Evolutionary conservation across 2,329 filamentous ascomycete genomes (phyloP).

Genomic region (Mollisiaceae sp.): DNA sequence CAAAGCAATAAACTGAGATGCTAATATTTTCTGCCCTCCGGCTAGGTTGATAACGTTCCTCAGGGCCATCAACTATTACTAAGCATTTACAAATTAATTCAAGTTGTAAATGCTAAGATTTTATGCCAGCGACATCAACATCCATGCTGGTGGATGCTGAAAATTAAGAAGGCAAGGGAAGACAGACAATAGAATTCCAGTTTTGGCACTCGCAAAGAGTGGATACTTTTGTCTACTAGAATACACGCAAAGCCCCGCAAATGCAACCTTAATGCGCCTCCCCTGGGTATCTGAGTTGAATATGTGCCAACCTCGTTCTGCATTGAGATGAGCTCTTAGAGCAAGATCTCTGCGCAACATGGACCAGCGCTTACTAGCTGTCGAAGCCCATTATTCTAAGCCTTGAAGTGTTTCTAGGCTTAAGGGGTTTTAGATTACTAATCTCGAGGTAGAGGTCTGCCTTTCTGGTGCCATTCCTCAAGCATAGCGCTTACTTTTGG

Average conservation of each 20-base stretch:
- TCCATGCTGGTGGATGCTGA: too few species aligned
- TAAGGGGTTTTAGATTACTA: background rate
- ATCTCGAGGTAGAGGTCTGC: background rate
- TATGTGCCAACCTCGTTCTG: background rate
- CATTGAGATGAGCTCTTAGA: background rate
- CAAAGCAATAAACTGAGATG: too few species aligned
- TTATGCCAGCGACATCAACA: too few species aligned
- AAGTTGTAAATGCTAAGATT: too few species aligned
- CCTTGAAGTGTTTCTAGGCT: background rate
- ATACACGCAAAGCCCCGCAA: background rate
- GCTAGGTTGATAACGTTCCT: too few species aligned
- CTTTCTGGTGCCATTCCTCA: constrained; percentile 39
- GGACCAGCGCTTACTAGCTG: background rate
- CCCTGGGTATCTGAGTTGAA: constrained; percentile 3
- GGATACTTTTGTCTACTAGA: background rate
- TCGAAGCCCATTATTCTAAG: background rate
- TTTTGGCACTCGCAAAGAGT: background rate
- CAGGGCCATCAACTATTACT: too few species aligned
- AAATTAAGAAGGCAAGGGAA: background rate
- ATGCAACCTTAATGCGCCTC: background rate
- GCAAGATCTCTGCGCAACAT: background rate
- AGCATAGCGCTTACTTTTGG: constrained; percentile 70
- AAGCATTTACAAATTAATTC: too few species aligned
- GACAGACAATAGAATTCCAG: background rate
- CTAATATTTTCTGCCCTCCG: too few species aligned